Evolutionary conservation across 1,284 basidiomycete genomes (phyloP).

Genomic region (Ganoderma sinense): DNA sequence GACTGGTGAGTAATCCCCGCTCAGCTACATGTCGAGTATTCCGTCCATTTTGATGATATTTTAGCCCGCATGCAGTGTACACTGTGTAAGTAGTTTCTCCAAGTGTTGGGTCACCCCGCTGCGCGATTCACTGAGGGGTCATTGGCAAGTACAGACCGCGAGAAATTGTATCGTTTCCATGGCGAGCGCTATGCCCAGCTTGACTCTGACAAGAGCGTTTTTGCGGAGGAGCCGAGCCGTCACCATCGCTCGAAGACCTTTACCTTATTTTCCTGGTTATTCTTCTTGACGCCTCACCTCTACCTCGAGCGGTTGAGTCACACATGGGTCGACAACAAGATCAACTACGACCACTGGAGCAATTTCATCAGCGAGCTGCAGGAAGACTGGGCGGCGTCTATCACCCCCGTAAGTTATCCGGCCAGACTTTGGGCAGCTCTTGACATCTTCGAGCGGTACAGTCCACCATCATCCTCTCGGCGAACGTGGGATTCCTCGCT

Average conservation of each 20-base stretch:
- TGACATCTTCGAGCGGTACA: no score
- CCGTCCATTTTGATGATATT: neutral
- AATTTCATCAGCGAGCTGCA: slow-evolving; percentile 34
- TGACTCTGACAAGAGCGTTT: slow-evolving; percentile 10
- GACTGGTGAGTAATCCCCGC: neutral
- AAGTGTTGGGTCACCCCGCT: no score
- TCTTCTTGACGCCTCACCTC: slow-evolving; percentile 34
- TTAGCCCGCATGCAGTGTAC: neutral
- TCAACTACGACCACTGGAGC: slow-evolving; percentile 36
- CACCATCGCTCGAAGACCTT: slow-evolving; percentile 26
- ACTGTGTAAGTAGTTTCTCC: neutral
- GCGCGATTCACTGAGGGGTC: no score
- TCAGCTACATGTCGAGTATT: neutral
- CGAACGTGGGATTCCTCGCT: slow-evolving; percentile 50
- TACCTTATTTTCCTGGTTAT: slow-evolving; percentile 28
- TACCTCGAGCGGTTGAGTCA: slow-evolving; percentile 34
- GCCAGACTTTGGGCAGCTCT: no score
- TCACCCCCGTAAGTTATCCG: slow-evolving; percentile 36
- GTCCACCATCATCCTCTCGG: slow-evolving; percentile 50
- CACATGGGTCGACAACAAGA: slow-evolving; percentile 35
- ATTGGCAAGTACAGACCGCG: slow-evolving; percentile 11
- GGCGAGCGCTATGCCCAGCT: slow-evolving; percentile 35
- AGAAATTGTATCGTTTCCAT: slow-evolving; percentile 31
- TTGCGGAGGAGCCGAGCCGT: neutral
- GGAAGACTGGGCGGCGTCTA: slow-evolving; percentile 37